Evolutionary conservation across 148 eudicot genomes (phyloP).

Genomic region (Suaeda aralocaspica): DNA sequence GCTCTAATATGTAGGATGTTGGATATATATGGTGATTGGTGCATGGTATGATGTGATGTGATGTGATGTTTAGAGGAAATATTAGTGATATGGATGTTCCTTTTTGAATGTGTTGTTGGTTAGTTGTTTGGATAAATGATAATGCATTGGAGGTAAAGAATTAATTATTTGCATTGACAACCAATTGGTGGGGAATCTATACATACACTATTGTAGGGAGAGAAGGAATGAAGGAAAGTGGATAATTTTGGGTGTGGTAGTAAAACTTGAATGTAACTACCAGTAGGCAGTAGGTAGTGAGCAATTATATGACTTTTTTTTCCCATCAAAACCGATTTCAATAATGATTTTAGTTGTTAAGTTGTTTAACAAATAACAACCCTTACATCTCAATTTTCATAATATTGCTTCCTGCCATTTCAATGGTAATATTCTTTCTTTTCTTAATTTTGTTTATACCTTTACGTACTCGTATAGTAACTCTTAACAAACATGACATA

Average conservation of each 20-base stretch:
- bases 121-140: neutral
- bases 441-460: neutral
- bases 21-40: neutral
- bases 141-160: constrained; percentile 14
- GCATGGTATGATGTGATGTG: constrained; percentile 2
- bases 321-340: neutral
- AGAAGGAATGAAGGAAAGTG: neutral
- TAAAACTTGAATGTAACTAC: constrained; percentile 18
- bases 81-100: neutral
- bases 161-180: neutral
- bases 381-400: neutral
- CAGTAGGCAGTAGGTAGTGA: constrained; percentile 21
- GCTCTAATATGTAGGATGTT: neutral
- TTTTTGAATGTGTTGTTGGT: constrained; percentile 5
- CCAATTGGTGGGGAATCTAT: neutral
- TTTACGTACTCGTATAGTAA: too few relatives aligned
- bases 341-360: constrained; percentile 14
- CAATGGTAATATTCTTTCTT: neutral
- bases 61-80: constrained; percentile 14
- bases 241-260: constrained; percentile 11
- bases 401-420: neutral
- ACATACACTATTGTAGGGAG: neutral
- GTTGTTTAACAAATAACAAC: constrained; percentile 3
- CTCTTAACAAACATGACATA: too few relatives aligned
- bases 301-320: constrained; percentile 13